Conservation (phyloP, 805 yeast species). For the Lipomyces spencermartinsiae region DNA sequence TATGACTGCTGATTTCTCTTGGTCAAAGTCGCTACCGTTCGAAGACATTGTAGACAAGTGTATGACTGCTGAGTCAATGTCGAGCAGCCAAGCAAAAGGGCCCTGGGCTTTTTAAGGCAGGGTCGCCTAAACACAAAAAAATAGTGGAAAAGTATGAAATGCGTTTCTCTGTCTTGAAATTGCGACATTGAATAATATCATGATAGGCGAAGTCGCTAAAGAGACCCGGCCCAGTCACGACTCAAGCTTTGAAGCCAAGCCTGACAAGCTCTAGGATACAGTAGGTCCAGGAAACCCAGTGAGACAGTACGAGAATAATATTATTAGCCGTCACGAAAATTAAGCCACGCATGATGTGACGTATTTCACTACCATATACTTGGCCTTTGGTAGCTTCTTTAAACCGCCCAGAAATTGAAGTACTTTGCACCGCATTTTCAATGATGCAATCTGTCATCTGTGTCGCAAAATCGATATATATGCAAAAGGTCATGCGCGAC, state of each 20-base stretch:
- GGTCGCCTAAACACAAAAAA: neutral
- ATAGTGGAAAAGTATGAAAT: neutral
- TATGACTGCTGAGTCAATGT: neutral
- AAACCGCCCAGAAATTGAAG: too few species aligned
- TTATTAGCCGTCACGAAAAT: slow-evolving; percentile 1
- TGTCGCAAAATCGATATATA: neutral
- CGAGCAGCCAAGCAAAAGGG: neutral
- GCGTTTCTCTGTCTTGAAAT: slow-evolving; percentile 2
- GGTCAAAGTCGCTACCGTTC: neutral
- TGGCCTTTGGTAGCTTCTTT: neutral
- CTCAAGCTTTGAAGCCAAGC: neutral
- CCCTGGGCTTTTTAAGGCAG: neutral
- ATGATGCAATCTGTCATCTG: slow-evolving; percentile 4
- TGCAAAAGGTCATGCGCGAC: neutral
- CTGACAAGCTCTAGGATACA: neutral
- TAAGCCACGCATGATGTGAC: neutral
- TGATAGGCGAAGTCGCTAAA: neutral
- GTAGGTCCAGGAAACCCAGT: neutral
- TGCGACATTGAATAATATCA: too few species aligned
- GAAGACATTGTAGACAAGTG: neutral
- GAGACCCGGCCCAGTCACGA: neutral
- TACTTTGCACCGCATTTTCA: neutral
- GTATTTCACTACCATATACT: neutral
- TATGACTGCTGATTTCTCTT: neutral
- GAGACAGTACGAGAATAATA: neutral